Percentiles rank a stretch among this genome's conserved stretches.
These are phyloP conservation scores for Nakazawaea laoshanensis DNA, from an alignment of 805 yeast genomes.

Conservation along the genomic window DNA sequence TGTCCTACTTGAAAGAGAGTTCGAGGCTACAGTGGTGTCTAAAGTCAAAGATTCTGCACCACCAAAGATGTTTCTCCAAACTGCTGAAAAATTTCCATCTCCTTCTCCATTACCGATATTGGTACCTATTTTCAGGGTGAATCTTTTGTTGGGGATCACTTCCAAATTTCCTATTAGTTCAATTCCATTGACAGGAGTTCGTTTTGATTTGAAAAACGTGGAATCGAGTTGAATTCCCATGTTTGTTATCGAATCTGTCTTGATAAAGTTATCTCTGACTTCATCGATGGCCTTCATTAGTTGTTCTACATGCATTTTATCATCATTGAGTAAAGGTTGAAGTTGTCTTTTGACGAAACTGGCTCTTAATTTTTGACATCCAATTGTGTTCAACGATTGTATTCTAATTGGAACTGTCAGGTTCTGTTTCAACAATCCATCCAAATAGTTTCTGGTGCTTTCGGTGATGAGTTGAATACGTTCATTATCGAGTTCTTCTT, in stretches of 20 bases:
- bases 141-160: conserved; percentile 54
- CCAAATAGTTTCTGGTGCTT: conserved; percentile 19
- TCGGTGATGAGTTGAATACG: conserved; percentile 16
- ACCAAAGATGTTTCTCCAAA: conserved; percentile 47
- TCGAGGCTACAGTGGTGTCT: conserved; percentile 33
- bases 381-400: conserved; percentile 36
- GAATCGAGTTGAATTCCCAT: conserved; percentile 26
- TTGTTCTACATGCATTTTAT: conserved; percentile 29
- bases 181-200: conserved; percentile 15
- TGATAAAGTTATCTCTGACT: conserved; percentile 32
- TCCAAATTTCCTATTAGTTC: conserved; percentile 20
- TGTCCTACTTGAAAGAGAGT: conserved; percentile 40
- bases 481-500: conserved; percentile 6
- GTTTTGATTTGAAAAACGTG: conserved; percentile 12
- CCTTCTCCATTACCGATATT: conserved; percentile 97
- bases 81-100: conserved; percentile 80
- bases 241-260: conserved; percentile 33
- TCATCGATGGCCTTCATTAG: conserved; percentile 33
- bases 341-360: conserved; percentile 38
- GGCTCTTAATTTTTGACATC: conserved; percentile 37
- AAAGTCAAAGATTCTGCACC: conserved; percentile 45
- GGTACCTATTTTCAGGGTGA: conserved; percentile 87
- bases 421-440: conserved; percentile 21
- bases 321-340: conserved; percentile 30
- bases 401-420: conserved; percentile 32